These are phyloP conservation scores for Gossypium rotundifolium DNA, from an alignment of 345 rosid genomes.

Conservation along the genomic window DNA sequence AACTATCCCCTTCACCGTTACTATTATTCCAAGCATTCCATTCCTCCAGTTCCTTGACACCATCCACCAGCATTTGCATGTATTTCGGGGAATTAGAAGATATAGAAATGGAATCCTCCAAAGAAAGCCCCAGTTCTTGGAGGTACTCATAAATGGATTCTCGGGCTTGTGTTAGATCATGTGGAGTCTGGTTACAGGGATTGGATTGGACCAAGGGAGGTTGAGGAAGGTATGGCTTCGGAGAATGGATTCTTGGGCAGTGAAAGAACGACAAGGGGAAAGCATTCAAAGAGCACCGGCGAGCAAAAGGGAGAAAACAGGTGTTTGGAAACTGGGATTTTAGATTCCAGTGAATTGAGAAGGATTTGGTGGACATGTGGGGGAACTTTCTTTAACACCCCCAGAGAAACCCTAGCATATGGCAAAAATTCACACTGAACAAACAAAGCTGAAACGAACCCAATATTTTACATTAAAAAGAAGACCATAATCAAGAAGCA, in stretches of 20 bases:
- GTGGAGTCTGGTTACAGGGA: constrained; percentile 13
- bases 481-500: background rate
- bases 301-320: constrained; percentile 5
- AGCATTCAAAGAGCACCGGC: constrained; percentile 9
- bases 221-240: constrained; percentile 12
- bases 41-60: constrained; percentile 72
- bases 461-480: background rate
- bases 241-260: background rate
- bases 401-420: background rate
- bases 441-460: background rate
- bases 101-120: constrained; percentile 40
- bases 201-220: constrained; percentile 15
- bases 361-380: constrained; percentile 20
- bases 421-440: background rate
- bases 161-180: constrained; percentile 34
- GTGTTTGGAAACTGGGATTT: constrained; percentile 12
- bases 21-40: constrained; percentile 47
- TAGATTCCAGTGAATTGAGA: constrained; percentile 17
- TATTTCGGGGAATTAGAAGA: constrained; percentile 51
- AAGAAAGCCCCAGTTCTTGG: constrained; percentile 41
- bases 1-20: constrained; percentile 16
- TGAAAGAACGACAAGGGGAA: constrained; percentile 2
- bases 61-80: constrained; percentile 44
- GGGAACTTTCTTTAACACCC: background rate
- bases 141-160: constrained; percentile 49